Evolutionary conservation across 73 alveolate genomes (phyloP).

Genomic region (Symbiodinium pilosum): DNA sequence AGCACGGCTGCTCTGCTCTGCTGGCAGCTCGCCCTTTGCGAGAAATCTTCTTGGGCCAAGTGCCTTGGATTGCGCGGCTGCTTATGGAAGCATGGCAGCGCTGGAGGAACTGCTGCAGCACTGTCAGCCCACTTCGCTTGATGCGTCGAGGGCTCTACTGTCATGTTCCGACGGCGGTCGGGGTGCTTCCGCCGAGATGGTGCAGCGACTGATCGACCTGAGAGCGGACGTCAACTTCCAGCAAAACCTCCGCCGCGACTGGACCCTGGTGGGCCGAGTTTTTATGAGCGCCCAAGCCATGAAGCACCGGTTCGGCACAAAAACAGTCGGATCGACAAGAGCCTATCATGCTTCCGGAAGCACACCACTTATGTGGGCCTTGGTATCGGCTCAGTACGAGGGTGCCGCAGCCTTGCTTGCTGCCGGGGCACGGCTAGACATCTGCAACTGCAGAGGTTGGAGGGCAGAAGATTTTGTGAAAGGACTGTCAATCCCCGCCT

Average conservation of each 20-base stretch:
- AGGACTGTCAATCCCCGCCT: not conserved
- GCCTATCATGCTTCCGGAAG: not conserved
- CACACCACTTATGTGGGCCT: not conserved
- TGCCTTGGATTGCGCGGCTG: not conserved
- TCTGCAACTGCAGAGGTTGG: not conserved
- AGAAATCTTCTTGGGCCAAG: not conserved
- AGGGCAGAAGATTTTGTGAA: constrained; percentile 1
- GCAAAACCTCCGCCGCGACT: not conserved
- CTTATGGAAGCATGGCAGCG: not conserved
- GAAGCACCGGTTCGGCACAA: not conserved
- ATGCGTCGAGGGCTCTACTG: not conserved
- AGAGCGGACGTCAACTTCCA: not conserved
- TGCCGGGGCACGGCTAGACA: not conserved
- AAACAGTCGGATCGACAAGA: not conserved
- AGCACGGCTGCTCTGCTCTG: not conserved
- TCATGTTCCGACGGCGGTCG: not conserved
- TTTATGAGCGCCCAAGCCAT: not conserved
- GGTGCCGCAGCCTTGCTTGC: constrained; percentile 16
- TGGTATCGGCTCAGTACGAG: not conserved
- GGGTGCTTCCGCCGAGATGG: not conserved
- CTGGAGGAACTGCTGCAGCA: not conserved
- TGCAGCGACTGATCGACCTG: not conserved
- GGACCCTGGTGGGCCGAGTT: not conserved
- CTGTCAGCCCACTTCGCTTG: not conserved
- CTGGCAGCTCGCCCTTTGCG: not conserved